Evolutionary conservation across 2,329 filamentous ascomycete species (phyloP).

Genomic region (Claviceps citrina): DNA sequence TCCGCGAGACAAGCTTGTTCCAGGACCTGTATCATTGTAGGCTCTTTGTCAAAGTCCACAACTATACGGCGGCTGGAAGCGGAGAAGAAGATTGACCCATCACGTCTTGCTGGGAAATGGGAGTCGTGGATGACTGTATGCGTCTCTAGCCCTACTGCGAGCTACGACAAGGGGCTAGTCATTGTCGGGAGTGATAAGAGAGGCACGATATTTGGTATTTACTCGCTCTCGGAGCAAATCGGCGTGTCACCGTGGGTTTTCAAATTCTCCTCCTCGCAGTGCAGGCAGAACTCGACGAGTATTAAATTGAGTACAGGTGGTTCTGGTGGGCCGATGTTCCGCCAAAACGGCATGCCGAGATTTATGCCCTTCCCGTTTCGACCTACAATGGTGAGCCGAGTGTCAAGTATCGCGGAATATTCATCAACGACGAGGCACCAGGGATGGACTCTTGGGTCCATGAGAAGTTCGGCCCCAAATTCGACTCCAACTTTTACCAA

Average conservation of each 20-base stretch:
- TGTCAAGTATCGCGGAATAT: slow-evolving; percentile 45
- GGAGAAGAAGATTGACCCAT: slow-evolving; percentile 10
- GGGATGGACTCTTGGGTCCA: slow-evolving; percentile 40
- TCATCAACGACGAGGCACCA: slow-evolving; percentile 39
- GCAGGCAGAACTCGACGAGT: neutral
- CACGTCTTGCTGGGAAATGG: slow-evolving; percentile 30
- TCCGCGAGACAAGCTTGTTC: neutral
- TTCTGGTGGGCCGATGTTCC: slow-evolving; percentile 46
- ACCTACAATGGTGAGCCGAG: slow-evolving; percentile 30
- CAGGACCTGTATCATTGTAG: slow-evolving; percentile 12
- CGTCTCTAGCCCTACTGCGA: slow-evolving; percentile 30
- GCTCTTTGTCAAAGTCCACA: slow-evolving; percentile 10
- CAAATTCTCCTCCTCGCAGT: neutral
- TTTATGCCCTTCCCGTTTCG: slow-evolving; percentile 29
- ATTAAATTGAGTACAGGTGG: slow-evolving; percentile 22
- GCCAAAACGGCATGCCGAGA: slow-evolving; percentile 25
- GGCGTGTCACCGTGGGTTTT: slow-evolving; percentile 35
- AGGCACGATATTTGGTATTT: slow-evolving; percentile 45
- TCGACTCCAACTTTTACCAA: slow-evolving; percentile 41
- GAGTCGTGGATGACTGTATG: slow-evolving; percentile 37
- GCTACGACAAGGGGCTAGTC: slow-evolving; percentile 29
- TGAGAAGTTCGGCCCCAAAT: slow-evolving; percentile 31
- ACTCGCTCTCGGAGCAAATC: slow-evolving; percentile 45
- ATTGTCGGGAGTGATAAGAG: slow-evolving; percentile 44
- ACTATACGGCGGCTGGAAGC: slow-evolving; percentile 9